Evolutionary conservation across 257 asterid species (phyloP).

Genomic region (Capsicum pubescens): DNA sequence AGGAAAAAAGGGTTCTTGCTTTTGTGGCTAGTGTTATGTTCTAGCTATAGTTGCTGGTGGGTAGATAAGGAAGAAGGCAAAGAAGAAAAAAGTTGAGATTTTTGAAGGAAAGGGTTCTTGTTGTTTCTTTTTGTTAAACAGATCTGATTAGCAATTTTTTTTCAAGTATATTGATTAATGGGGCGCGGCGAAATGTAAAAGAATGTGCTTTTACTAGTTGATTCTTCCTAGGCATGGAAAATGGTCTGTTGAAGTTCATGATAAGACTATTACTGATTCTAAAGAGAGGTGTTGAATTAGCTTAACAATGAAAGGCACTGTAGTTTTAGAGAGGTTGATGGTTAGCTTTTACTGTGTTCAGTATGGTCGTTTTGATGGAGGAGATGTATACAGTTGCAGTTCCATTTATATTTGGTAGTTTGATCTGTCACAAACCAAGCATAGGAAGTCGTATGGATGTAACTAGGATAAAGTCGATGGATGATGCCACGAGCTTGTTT

Average conservation of each 20-base stretch:
- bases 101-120: slow-evolving; percentile 43
- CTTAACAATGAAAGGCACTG: slow-evolving; percentile 62
- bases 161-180: slow-evolving; percentile 35
- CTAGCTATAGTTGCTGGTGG: slow-evolving; percentile 38
- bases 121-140: slow-evolving; percentile 43
- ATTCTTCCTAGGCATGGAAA: slow-evolving; percentile 44
- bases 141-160: slow-evolving; percentile 51
- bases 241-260: slow-evolving; percentile 37
- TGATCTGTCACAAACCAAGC: slow-evolving; percentile 42
- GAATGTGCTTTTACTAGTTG: slow-evolving; percentile 34
- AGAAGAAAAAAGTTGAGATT: slow-evolving; percentile 26
- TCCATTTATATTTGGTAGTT: slow-evolving; percentile 66
- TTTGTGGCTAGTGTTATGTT: slow-evolving; percentile 37
- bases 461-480: slow-evolving; percentile 49
- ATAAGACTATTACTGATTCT: slow-evolving; percentile 36
- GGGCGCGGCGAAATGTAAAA: slow-evolving; percentile 33
- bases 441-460: slow-evolving; percentile 50
- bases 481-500: slow-evolving; percentile 42
- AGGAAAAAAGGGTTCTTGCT: background rate
- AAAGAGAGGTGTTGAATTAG: slow-evolving; percentile 49
- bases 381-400: slow-evolving; percentile 54
- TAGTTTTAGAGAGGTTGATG: slow-evolving; percentile 47
- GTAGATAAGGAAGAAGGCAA: slow-evolving; percentile 40
- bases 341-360: slow-evolving; percentile 45
- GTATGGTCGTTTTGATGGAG: slow-evolving; percentile 56